These are phyloP conservation scores for Pholiota conissans DNA, from an alignment of 768 basidiomycete species.

Conservation along the genomic window DNA sequence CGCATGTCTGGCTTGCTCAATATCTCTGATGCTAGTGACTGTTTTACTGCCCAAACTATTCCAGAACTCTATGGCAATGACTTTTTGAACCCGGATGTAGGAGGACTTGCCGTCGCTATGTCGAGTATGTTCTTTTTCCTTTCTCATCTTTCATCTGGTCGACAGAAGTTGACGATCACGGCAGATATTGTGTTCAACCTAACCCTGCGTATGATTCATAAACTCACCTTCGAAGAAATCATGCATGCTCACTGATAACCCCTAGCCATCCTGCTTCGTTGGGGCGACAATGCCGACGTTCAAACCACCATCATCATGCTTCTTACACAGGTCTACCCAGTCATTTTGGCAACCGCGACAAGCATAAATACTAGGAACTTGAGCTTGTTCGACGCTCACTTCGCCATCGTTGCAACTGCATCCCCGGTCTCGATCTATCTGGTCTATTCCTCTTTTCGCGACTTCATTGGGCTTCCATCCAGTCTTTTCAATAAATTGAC, in stretches of 20 bases:
- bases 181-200: neutral
- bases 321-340: constrained; percentile 18
- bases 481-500: neutral
- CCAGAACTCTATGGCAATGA: constrained; percentile 6
- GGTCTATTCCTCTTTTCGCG: constrained; percentile 12
- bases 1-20: neutral
- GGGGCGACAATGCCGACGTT: constrained; percentile 6
- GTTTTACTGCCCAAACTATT: constrained; percentile 12
- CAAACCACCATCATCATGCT: constrained; percentile 13
- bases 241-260: neutral
- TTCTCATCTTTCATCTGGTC: neutral
- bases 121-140: neutral
- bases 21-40: neutral
- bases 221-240: neutral
- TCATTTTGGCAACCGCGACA: constrained; percentile 16
- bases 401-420: constrained; percentile 16
- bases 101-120: constrained; percentile 15
- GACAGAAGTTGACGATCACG: neutral
- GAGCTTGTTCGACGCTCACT: constrained; percentile 19
- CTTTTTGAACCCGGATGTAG: constrained; percentile 18
- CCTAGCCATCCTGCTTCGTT: constrained; percentile 11
- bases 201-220: neutral
- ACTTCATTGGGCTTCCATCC: constrained; percentile 1
- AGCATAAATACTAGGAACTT: constrained; percentile 13
- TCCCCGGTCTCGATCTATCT: constrained; percentile 18